Conservation (phyloP, 2,329 filamentous ascomycete species). For the Xylariaceae sp. region DNA sequence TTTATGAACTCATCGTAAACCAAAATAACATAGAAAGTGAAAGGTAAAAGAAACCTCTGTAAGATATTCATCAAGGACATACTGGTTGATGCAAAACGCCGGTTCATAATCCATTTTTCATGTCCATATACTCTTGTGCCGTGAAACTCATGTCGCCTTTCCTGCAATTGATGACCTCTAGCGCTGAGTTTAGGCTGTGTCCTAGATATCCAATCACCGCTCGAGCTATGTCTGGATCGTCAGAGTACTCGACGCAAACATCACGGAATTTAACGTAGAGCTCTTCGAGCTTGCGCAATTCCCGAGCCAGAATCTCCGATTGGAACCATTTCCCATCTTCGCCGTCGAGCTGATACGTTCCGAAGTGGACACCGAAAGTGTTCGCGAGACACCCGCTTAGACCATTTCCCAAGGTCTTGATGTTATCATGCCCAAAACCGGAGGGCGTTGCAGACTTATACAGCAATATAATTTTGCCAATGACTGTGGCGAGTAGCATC, state of each 20-base stretch:
- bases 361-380: conserved; percentile 42
- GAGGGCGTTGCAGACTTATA: conserved; percentile 41
- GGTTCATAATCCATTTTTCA: no score
- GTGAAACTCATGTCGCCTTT: conserved; percentile 31
- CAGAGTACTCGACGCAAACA: conserved; percentile 37
- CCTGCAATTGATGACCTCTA: conserved; percentile 39
- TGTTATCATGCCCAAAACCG: conserved; percentile 34
- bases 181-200: conserved; percentile 39
- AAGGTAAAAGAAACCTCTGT: no score
- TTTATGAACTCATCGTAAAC: no score
- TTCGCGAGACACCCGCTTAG: conserved; percentile 31
- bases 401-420: conserved; percentile 15
- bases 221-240: conserved; percentile 41
- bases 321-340: conserved; percentile 46
- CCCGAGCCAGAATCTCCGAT: conserved; percentile 45
- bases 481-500: conserved; percentile 48
- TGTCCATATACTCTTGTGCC: conserved; percentile 5
- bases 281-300: conserved; percentile 45
- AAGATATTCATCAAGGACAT: no score
- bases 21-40: no score
- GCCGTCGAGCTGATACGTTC: conserved; percentile 42
- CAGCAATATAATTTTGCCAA: conserved; percentile 45
- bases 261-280: conserved; percentile 43
- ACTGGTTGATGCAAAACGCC: no score
- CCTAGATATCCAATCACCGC: conserved; percentile 45